Percentiles rank a stretch among this genome's conserved stretches.
phyloP scores from a whole-genome alignment of 441 rosid species.

The Populus hybrid region DNA sequence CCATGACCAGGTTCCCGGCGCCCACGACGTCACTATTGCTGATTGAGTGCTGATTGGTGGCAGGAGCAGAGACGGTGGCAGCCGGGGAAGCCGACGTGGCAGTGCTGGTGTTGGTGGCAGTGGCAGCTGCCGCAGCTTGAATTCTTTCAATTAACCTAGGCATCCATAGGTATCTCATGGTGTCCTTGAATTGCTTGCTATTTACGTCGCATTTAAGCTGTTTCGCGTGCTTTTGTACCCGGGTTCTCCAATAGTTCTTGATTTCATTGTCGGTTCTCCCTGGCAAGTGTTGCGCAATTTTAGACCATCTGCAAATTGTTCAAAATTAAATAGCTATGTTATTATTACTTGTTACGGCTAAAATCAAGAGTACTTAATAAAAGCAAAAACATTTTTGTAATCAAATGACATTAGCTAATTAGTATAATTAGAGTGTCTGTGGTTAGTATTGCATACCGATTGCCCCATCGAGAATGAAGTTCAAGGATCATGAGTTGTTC shows the following conservation, averaged over 20 bases:
- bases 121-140: conserved; percentile 43
- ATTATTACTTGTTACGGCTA: neutral
- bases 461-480: conserved; percentile 97
- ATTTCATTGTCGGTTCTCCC: conserved; percentile 98
- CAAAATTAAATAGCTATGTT: neutral
- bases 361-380: neutral
- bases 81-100: neutral
- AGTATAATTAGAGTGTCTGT: neutral
- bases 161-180: conserved; percentile 92
- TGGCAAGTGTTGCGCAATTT: conserved; percentile 88
- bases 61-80: neutral
- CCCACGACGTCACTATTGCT: conserved; percentile 21
- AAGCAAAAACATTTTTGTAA: neutral
- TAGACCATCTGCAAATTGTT: conserved; percentile 71
- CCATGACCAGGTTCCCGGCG: conserved; percentile 30
- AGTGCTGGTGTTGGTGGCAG: conserved; percentile 13
- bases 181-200: conserved; percentile 94
- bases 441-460: conserved; percentile 41
- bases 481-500: conserved; percentile 94
- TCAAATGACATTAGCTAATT: neutral
- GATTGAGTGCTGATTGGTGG: conserved; percentile 9
- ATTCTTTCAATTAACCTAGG: conserved; percentile 86
- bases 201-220: conserved; percentile 95
- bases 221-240: conserved; percentile 95
- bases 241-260: conserved; percentile 95